Percentiles rank a stretch among this genome's conserved stretches.
Evolutionary conservation across 2,329 filamentous ascomycete genomes (phyloP).

Genomic region (Fusarium sp.): DNA sequence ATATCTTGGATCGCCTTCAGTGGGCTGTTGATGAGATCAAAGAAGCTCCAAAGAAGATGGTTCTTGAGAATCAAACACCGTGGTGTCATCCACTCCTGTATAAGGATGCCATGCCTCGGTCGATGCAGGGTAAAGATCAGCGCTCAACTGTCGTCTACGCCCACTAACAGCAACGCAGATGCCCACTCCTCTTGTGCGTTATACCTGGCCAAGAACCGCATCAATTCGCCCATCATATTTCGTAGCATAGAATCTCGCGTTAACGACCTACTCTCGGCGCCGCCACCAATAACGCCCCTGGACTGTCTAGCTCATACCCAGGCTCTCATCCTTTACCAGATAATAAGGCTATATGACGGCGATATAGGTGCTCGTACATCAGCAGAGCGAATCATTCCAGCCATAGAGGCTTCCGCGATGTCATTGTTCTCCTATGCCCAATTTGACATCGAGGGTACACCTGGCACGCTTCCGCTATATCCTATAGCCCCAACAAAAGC

Average conservation of each 20-base stretch:
- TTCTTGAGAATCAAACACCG: conserved; percentile 59
- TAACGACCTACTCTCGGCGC: conserved; percentile 54
- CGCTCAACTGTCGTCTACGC: not conserved
- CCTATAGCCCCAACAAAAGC: conserved; percentile 53
- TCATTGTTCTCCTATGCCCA: conserved; percentile 47
- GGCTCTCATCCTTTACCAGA: conserved; percentile 60
- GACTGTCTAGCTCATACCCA: conserved; percentile 57
- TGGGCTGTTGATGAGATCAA: conserved; percentile 63
- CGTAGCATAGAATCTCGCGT: conserved; percentile 58
- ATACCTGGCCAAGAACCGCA: conserved; percentile 59
- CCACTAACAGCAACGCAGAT: conserved; percentile 50
- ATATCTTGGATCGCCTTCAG: conserved; percentile 49
- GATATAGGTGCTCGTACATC: conserved; percentile 55
- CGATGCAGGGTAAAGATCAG: conserved; percentile 58
- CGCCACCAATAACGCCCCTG: conserved; percentile 43
- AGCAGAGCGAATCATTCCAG: conserved; percentile 49
- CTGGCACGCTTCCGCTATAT: conserved; percentile 43
- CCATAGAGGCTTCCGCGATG: conserved; percentile 49
- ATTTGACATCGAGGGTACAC: conserved; percentile 42
- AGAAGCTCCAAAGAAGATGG: conserved; percentile 59
- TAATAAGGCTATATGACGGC: conserved; percentile 62
- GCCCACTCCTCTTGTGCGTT: conserved; percentile 64
- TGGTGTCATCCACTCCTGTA: conserved; percentile 66
- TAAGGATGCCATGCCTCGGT: conserved; percentile 60
- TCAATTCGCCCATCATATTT: conserved; percentile 60